phyloP scores from a whole-genome alignment of 2,329 filamentous ascomycete genomes.

The Fusarium ramigenum region DNA sequence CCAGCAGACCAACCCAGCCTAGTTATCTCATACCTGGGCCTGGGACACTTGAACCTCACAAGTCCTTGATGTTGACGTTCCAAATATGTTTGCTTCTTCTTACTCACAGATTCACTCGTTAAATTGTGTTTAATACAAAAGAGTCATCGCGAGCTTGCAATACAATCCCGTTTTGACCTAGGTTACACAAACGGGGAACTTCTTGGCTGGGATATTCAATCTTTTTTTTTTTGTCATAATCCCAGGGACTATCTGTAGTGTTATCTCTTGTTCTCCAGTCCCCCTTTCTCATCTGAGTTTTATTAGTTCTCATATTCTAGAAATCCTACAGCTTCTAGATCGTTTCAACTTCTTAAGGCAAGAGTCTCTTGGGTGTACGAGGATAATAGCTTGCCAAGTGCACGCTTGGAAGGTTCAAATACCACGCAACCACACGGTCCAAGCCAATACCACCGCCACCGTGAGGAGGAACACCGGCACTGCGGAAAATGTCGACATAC shows the following conservation, averaged over 20 bases:
- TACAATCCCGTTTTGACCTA: not conserved
- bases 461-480: conserved; percentile 88
- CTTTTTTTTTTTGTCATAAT: not conserved
- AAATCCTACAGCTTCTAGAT: not conserved
- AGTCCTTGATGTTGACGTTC: not conserved
- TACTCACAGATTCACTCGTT: not conserved
- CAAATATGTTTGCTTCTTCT: not conserved
- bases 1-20: not conserved
- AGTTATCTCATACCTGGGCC: not conserved
- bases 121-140: not conserved
- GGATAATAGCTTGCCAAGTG: conserved; percentile 68
- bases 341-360: conserved; percentile 51
- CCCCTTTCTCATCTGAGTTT: not conserved
- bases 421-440: conserved; percentile 82
- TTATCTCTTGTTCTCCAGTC: not conserved
- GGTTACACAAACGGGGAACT: not conserved
- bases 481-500: conserved; percentile 83
- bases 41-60: not conserved
- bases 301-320: conserved; percentile 1
- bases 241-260: not conserved
- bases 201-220: not conserved
- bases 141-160: not conserved
- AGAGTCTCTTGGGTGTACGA: conserved; percentile 67
- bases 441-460: conserved; percentile 90
- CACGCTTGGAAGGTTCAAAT: conserved; percentile 66